Evolutionary conservation across 2,329 filamentous ascomycete genomes (phyloP).

Genomic region (Aspergillus piperis): DNA sequence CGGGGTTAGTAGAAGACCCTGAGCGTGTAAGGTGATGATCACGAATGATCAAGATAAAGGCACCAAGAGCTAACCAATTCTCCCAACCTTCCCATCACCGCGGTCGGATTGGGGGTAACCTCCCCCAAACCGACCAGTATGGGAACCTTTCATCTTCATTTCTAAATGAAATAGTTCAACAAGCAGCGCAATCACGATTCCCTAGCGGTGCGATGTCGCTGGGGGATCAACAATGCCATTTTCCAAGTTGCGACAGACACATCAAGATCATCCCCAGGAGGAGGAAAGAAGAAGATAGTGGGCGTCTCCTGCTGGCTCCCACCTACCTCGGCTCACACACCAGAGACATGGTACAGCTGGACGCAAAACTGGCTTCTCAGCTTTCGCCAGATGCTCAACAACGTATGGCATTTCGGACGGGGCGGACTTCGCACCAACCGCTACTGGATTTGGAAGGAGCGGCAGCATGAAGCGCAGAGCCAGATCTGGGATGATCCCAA

Average conservation of each 20-base stretch:
- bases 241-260: slow-evolving; percentile 70
- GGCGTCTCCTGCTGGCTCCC: slow-evolving; percentile 76
- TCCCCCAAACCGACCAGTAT: slow-evolving; percentile 9
- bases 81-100: slow-evolving; percentile 14
- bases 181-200: slow-evolving; percentile 62
- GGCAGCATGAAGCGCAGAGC: slow-evolving; percentile 63
- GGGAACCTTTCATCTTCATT: not conserved
- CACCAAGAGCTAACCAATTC: slow-evolving; percentile 22
- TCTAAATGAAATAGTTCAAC: slow-evolving; percentile 53
- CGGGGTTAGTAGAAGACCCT: too few species aligned
- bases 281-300: slow-evolving; percentile 45
- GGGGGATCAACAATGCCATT: slow-evolving; percentile 72
- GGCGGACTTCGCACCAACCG: slow-evolving; percentile 67
- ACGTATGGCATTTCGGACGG: slow-evolving; percentile 63
- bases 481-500: slow-evolving; percentile 66
- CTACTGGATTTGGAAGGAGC: slow-evolving; percentile 75
- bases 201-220: slow-evolving; percentile 65
- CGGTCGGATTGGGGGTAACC: slow-evolving; percentile 13
- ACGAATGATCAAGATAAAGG: not conserved
- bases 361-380: slow-evolving; percentile 64
- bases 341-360: slow-evolving; percentile 66
- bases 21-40: not conserved
- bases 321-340: slow-evolving; percentile 52
- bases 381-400: slow-evolving; percentile 65
- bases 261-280: slow-evolving; percentile 4